Evolutionary conservation across 257 asterid species (phyloP).

Genomic region (Scutellaria galericulata): DNA sequence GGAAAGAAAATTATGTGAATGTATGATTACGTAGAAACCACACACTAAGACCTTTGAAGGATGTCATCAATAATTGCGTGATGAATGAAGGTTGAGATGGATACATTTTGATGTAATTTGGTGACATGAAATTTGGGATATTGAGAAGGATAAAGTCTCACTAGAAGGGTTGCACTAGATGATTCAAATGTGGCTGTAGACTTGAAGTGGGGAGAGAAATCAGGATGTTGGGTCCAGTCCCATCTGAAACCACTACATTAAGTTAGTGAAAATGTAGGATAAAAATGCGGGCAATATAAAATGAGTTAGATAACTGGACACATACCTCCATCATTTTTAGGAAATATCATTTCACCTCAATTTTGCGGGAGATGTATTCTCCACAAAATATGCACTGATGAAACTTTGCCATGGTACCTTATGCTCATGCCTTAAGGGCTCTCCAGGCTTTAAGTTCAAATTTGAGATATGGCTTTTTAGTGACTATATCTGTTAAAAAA

Average conservation of each 20-base stretch:
- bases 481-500: too few species aligned
- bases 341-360: too few species aligned
- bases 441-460: background rate
- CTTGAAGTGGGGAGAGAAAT: constrained; percentile 2
- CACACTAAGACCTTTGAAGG: background rate
- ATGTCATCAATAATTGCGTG: background rate
- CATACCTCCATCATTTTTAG: too few species aligned
- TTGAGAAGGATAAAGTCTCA: background rate
- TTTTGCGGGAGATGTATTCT: too few species aligned
- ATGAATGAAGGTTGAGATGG: background rate
- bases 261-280: background rate
- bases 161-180: background rate
- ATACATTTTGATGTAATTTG: background rate
- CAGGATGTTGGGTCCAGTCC: constrained; percentile 9
- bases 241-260: background rate
- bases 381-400: too few species aligned
- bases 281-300: background rate
- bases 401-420: too few species aligned
- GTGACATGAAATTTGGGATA: background rate
- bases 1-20: background rate
- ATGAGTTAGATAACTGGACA: too few species aligned
- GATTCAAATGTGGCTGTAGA: background rate
- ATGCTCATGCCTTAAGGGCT: background rate
- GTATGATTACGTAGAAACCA: background rate
- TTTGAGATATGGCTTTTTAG: background rate